These are phyloP conservation scores for Tranzscheliella williamsii DNA, from an alignment of 1,284 basidiomycete species.

Conservation along the genomic window DNA sequence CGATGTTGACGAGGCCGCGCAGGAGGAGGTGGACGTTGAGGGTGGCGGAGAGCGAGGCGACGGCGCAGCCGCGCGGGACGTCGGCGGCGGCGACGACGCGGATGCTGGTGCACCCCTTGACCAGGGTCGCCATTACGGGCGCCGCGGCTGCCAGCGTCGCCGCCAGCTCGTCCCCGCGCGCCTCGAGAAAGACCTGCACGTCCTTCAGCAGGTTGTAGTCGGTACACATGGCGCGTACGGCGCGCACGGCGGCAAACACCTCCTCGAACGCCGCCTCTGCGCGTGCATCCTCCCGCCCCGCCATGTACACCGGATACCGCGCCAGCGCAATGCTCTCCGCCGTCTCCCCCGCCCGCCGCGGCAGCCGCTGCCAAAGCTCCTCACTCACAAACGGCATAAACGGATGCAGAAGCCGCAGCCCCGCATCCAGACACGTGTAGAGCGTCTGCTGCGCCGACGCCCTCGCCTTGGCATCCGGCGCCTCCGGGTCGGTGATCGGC, in stretches of 20 bases:
- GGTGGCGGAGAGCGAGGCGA: slow-evolving; percentile 64
- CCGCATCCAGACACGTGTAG: slow-evolving; percentile 90
- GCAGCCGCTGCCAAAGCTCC: slow-evolving; percentile 95
- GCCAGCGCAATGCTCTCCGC: slow-evolving; percentile 88
- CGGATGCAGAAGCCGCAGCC: slow-evolving; percentile 87
- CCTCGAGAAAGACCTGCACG: slow-evolving; percentile 83
- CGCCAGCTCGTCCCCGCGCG: slow-evolving; percentile 66
- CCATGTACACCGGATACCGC: slow-evolving; percentile 71
- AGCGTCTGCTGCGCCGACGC: slow-evolving; percentile 91
- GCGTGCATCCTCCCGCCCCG: slow-evolving; percentile 13
- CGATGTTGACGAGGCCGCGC: slow-evolving; percentile 53
- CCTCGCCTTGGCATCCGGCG: slow-evolving; percentile 74
- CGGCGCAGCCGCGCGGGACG: slow-evolving; percentile 86
- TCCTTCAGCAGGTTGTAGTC: slow-evolving; percentile 89
- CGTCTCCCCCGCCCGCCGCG: slow-evolving; percentile 74
- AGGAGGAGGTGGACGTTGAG: slow-evolving; percentile 52
- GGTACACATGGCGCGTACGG: slow-evolving; percentile 81
- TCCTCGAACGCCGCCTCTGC: slow-evolving; percentile 70
- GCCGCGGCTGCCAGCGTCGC: slow-evolving; percentile 70
- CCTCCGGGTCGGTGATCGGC: slow-evolving; percentile 68
- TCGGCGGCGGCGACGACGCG: slow-evolving; percentile 68
- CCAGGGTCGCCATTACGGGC: slow-evolving; percentile 77
- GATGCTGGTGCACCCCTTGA: slow-evolving; percentile 82
- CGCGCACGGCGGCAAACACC: slow-evolving; percentile 77
- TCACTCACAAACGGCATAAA: slow-evolving; percentile 99